Conservation (phyloP, 2,329 filamentous ascomycete species). For the Penicillium sumatraense region DNA sequence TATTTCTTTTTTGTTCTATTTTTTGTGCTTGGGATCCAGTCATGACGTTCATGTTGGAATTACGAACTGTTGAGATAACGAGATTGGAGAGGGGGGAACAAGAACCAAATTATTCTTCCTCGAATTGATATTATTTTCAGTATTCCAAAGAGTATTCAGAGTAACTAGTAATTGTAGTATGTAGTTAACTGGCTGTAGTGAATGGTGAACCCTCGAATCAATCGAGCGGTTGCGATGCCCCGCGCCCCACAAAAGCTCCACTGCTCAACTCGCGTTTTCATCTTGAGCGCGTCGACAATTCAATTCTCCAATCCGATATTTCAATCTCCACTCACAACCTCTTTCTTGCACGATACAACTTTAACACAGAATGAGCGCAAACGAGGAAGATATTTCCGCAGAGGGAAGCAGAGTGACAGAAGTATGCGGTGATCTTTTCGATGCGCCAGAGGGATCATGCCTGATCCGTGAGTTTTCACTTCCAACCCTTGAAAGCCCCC, state of each 20-base stretch:
- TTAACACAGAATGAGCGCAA: not conserved
- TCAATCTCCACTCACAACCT: not conserved
- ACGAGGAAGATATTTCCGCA: not conserved
- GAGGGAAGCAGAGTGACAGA: conserved; percentile 29
- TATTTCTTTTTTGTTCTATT: not conserved
- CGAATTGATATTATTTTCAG: too few species aligned
- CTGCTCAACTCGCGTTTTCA: not conserved
- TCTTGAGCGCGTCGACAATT: not conserved
- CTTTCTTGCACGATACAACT: not conserved
- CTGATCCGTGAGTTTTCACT: conserved; percentile 52
- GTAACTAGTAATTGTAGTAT: too few species aligned
- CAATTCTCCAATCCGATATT: not conserved
- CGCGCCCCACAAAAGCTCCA: not conserved
- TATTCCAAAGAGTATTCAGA: not conserved
- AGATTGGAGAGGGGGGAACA: not conserved
- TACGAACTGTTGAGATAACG: not conserved
- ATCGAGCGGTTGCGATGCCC: not conserved
- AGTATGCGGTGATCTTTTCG: conserved; percentile 56
- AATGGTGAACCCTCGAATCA: too few species aligned
- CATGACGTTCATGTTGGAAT: not conserved
- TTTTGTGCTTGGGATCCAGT: not conserved
- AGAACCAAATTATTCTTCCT: not conserved
- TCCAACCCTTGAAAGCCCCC: not conserved
- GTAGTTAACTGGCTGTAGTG: too few species aligned
- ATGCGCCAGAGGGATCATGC: conserved; percentile 54